phyloP scores from a whole-genome alignment of 805 yeast species.

The Sungouiella blattae region DNA sequence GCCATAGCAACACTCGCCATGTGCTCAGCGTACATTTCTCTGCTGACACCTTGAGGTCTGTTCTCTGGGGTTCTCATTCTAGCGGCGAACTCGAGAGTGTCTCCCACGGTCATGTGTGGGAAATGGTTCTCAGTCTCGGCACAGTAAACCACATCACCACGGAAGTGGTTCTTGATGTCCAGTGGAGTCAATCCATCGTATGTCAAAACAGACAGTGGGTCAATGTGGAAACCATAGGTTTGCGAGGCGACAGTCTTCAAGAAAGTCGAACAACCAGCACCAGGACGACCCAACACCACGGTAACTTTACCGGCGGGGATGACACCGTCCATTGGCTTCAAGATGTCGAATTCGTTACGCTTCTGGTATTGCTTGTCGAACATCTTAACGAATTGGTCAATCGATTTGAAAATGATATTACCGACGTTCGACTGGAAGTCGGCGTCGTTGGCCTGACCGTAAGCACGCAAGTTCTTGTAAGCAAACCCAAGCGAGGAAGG shows the following conservation, averaged over 20 bases:
- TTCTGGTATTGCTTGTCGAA: neutral
- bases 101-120: conserved; percentile 53
- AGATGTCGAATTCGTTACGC: conserved; percentile 21
- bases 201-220: conserved; percentile 26
- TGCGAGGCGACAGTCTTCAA: conserved; percentile 36
- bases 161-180: conserved; percentile 27
- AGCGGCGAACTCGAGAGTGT: conserved; percentile 55
- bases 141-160: conserved; percentile 40
- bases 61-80: conserved; percentile 44
- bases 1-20: conserved; percentile 52
- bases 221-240: conserved; percentile 37
- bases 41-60: conserved; percentile 28
- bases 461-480: conserved; percentile 11
- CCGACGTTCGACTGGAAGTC: conserved; percentile 14
- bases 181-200: conserved; percentile 32
- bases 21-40: conserved; percentile 43
- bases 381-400: neutral
- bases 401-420: conserved; percentile 6
- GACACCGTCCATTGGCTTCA: conserved; percentile 33
- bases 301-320: conserved; percentile 39
- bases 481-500: conserved; percentile 15
- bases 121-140: conserved; percentile 58
- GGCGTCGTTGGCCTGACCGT: conserved; percentile 10
- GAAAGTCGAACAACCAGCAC: conserved; percentile 40
- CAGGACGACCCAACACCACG: conserved; percentile 41